Evolutionary conservation across 495 filamentous ascomycete species (phyloP), one percentile per base, ranked within the genome.

Genomic region (Neurospora sp.): DNA sequence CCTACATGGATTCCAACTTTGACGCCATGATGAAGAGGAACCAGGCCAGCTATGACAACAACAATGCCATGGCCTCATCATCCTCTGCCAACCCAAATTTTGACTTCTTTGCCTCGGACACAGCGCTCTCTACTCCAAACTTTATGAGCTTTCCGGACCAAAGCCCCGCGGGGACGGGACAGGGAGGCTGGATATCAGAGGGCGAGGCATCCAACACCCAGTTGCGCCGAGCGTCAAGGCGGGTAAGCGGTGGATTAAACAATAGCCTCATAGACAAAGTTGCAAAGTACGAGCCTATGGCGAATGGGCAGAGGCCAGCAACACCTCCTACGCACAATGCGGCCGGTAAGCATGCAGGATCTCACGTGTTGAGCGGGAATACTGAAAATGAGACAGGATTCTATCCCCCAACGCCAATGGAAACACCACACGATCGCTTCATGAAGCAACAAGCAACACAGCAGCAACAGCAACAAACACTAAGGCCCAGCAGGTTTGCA

Each of bases 271-370:
- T 86, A 77, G 85, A 88, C 75, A 82, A 86, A 73, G 82, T 88
- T 39, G 76, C 81, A 71, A 87, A 87, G 74, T 88, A 85, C 41
- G 86, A 88, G 74, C 80, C 80, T 10, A 76, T 88, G 76, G 80
- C 78, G 49, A 75, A 40, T 39, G 71, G 37, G 9, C 85, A 86
- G 74, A 85, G 85, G 75, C 88, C 90, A 46, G 81, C 85, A 74
- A 93, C 89, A 39, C 91, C 89, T 76, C 84, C 83, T 75, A 85
- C 81, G 54, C 88, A 89, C 77, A 86, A 85, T 79, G 83, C 79
- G 72, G 78, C 78, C 71, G 83, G 91, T 91, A 84, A 82, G 88
- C 78, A 69, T 9, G n/a, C 35, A 4, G 6, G 23, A 20, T 49
- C 23, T 42, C 16, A 73, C 31, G 39, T 46, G n/a, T 10, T 20